A percentile compares a stretch with the other conserved stretches of the same genome.
phyloP scores from a whole-genome alignment of 176 grass and related monocot genomes.

The Olyra latifolia region DNA sequence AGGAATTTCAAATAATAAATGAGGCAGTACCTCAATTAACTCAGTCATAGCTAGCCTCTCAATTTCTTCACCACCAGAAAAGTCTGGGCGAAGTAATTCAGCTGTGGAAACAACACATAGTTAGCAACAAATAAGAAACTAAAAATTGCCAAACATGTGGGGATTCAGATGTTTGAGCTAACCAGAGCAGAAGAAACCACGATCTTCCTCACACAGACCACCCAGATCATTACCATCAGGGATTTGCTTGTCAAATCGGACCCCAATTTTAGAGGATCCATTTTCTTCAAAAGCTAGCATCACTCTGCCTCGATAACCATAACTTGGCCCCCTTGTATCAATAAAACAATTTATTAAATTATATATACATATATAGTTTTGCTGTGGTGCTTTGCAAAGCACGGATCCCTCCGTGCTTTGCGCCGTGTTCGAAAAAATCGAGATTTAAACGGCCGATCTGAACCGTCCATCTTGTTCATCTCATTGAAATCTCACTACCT shows the following conservation, averaged over 20 bases:
- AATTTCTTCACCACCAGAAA: conserved; percentile 56
- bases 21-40: conserved; percentile 71
- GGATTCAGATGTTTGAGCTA: conserved; percentile 39
- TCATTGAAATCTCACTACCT: too few species aligned
- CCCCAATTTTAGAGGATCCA: conserved; percentile 92
- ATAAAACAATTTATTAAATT: not conserved
- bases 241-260: conserved; percentile 94
- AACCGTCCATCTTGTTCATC: too few species aligned
- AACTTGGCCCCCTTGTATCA: conserved; percentile 75
- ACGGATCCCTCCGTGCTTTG: too few species aligned
- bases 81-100: conserved; percentile 76
- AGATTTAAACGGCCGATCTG: too few species aligned
- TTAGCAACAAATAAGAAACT: conserved; percentile 32
- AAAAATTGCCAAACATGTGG: conserved; percentile 24
- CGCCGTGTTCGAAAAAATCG: too few species aligned
- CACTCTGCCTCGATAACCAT: conserved; percentile 84
- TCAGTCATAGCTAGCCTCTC: conserved; percentile 88
- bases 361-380: too few species aligned
- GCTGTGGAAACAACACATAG: conserved; percentile 45
- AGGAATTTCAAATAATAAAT: not conserved
- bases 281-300: conserved; percentile 99
- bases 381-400: too few species aligned
- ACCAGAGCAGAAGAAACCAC: conserved; percentile 97
- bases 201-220: conserved; percentile 94
- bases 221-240: conserved; percentile 98